A percentile compares a stretch with the other conserved stretches of the same genome.
phyloP scores from a whole-genome alignment of 1,284 basidiomycete species.

The Neotropicomus parvogracilis region DNA sequence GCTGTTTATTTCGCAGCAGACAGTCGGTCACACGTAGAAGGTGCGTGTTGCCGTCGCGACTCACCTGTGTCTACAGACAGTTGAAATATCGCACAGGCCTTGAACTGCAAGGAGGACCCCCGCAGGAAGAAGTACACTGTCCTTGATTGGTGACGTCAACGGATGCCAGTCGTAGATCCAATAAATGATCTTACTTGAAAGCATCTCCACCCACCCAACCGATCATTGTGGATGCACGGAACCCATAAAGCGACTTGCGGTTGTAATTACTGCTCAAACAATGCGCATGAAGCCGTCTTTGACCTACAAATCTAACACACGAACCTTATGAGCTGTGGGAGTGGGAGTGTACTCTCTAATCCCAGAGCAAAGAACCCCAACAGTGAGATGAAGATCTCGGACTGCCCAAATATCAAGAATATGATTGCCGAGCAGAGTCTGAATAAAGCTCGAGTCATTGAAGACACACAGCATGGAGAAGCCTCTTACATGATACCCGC shows the following conservation, averaged over 20 bases:
- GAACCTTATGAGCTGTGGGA: conserved; percentile 75
- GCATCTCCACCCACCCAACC: conserved; percentile 81
- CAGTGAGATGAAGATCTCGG: conserved; percentile 56
- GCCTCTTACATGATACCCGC: conserved; percentile 64
- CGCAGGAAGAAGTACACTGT: conserved; percentile 77
- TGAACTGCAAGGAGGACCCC: conserved; percentile 70
- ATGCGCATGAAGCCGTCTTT: conserved; percentile 16
- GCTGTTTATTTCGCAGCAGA: conserved; percentile 39
- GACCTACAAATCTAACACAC: conserved; percentile 23
- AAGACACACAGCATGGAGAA: conserved; percentile 8
- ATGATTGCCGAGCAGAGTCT: conserved; percentile 70
- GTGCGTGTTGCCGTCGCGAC: conserved; percentile 27
- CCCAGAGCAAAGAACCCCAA: conserved; percentile 79
- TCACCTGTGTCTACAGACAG: conserved; percentile 70
- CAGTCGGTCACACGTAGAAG: conserved; percentile 13
- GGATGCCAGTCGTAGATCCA: conserved; percentile 8
- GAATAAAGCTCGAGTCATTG: conserved; percentile 16
- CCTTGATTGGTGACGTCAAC: conserved; percentile 38
- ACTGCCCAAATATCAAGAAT: conserved; percentile 72
- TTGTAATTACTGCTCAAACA: conserved; percentile 58
- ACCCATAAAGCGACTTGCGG: conserved; percentile 77
- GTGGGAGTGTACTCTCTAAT: conserved; percentile 77
- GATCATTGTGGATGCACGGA: conserved; percentile 74
- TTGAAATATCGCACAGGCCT: conserved; percentile 77
- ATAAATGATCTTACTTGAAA: conserved; percentile 60